phyloP scores from a whole-genome alignment of 106 monocot species.

The Acorus calamus region DNA sequence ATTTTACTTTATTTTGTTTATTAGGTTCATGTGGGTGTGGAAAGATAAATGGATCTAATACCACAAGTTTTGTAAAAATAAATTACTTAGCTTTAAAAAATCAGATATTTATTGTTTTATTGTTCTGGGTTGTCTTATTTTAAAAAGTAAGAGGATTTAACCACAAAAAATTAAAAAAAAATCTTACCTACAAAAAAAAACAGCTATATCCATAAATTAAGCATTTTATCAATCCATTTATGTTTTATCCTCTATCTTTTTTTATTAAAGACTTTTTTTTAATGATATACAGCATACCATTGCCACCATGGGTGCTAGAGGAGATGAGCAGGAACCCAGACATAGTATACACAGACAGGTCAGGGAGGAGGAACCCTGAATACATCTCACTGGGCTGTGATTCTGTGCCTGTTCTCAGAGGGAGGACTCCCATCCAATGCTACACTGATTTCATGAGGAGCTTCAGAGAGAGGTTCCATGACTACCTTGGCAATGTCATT shows the following conservation, averaged over 20 bases:
- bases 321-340: conserved; percentile 61
- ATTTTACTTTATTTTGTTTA: too few species aligned
- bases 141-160: too few species aligned
- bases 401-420: conserved; percentile 44
- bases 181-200: too few species aligned
- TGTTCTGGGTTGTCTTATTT: too few species aligned
- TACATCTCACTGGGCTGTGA: conserved; percentile 86
- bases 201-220: too few species aligned
- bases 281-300: conserved; percentile 43
- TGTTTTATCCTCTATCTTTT: neutral
- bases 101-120: too few species aligned
- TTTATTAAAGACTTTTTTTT: neutral
- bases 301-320: conserved; percentile 69
- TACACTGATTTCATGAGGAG: conserved; percentile 74
- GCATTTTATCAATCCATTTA: neutral
- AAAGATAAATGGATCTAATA: too few species aligned
- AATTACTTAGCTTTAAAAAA: too few species aligned
- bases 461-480: conserved; percentile 52
- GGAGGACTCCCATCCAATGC: conserved; percentile 71
- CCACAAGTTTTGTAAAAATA: too few species aligned
- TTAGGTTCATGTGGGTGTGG: too few species aligned
- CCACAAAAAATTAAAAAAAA: too few species aligned
- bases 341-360: conserved; percentile 58
- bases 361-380: conserved; percentile 60
- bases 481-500: conserved; percentile 59